phyloP scores from a whole-genome alignment of 2,329 filamentous ascomycete genomes.

The Penicillium sp. region DNA sequence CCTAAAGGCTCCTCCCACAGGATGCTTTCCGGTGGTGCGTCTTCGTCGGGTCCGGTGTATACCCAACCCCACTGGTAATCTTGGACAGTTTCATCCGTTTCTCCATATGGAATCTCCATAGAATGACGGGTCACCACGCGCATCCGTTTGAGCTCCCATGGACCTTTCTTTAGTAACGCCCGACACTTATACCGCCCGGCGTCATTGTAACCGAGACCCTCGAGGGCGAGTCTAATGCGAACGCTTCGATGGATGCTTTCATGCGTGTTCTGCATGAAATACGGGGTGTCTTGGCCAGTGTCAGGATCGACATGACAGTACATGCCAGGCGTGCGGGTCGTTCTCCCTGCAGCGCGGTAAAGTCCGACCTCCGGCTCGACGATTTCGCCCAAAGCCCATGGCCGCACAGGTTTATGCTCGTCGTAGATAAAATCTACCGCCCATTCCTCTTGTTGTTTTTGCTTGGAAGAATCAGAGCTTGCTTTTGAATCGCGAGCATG shows the following conservation, averaged over 20 bases:
- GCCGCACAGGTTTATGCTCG: constrained; percentile 15
- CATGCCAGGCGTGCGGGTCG: constrained; percentile 17
- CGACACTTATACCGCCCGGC: constrained; percentile 14
- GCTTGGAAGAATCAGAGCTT: not conserved
- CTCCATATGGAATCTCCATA: constrained; percentile 3
- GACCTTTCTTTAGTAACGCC: constrained; percentile 14
- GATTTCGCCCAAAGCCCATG: constrained; percentile 17
- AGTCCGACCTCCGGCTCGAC: constrained; percentile 12
- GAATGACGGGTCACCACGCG: constrained; percentile 5
- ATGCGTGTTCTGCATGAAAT: constrained; percentile 12
- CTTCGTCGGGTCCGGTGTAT: constrained; percentile 11
- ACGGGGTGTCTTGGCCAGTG: constrained; percentile 4
- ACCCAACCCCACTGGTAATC: constrained; percentile 15
- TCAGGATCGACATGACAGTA: constrained; percentile 11
- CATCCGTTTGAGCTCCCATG: constrained; percentile 12
- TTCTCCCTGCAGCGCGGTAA: constrained; percentile 15
- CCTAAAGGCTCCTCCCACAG: constrained; percentile 17
- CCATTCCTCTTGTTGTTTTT: constrained; percentile 7
- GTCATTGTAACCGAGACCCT: constrained; percentile 15
- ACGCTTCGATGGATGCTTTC: constrained; percentile 18
- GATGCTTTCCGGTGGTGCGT: constrained; percentile 8
- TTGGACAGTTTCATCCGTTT: constrained; percentile 7
- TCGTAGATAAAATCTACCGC: constrained; percentile 11
- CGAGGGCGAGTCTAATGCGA: constrained; percentile 14
- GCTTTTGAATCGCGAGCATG: constrained; percentile 3